Evolutionary conservation across 2,329 filamentous ascomycete species (phyloP), one percentile per base, ranked within the genome.

Genomic region (Stachybotrys chlorohalonatus): DNA sequence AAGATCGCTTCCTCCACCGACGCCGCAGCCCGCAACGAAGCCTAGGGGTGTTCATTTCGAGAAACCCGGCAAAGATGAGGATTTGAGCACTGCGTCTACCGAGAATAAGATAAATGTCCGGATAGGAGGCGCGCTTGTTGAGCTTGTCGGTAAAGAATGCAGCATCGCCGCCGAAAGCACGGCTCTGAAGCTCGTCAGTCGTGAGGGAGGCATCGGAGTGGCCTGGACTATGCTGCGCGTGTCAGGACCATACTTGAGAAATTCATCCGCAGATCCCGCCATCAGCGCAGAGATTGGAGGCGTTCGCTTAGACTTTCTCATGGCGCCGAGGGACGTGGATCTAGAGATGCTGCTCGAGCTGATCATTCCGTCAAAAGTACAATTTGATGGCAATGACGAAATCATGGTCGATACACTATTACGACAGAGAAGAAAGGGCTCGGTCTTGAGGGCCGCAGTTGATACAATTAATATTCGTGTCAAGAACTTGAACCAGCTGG

Each of bases 321-420:
- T 80, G 57, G 72, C 80, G 1, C 93, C 94, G 0, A 86, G 86
- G 57, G 86, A 95, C 60, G 75, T 79, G 16, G 94, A 99, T 67
- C 76, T 99, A 0, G 87, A 92, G 63, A 83, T 86, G 39, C 78
- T 99, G 1, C 74, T 99, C 0, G 86, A 89, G 53, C 78, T 99
- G 52, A 89, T 99, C 54, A 95, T 89, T 7, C 95, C 94, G 0
- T 96, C 92, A 0, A 94, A 91, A 59, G 85, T 94, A 68, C 90
- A 92, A 59, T 96, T 94, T 62, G 80, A 85, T 59, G 84, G 85
- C 50, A 89, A 95, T 57, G 90, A 96, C 62, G 93, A 97, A 63
- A 95, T 99, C 57, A 85, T 99, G 77, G 82, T 99, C 24, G 93
- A 97, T 62, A 96, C 90, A 0, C 77, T 99, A 1, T 73, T 97